Evolutionary conservation across 1,139 yeast genomes (phyloP), one percentile per base, ranked within the genome.

Genomic region (Zygoascus sp.): DNA sequence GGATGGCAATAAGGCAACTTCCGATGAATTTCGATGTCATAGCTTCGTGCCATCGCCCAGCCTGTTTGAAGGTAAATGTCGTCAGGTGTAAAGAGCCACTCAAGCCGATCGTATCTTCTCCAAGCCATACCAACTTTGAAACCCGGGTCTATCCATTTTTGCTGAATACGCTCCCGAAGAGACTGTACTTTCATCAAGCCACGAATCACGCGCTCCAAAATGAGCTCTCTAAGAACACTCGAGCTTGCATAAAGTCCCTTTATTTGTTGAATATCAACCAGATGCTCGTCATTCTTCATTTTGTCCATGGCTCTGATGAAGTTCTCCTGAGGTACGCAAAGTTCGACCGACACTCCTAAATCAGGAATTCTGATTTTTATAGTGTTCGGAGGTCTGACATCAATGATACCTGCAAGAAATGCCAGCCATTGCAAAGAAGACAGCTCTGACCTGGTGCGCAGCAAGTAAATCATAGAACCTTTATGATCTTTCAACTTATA

Each of bases 101-200:
- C 94, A 10, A 87, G 58, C 30, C 89, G 68, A 61, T 87, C 96
- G 59, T 82, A 86, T 43, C 77, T 70, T 51, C 80, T 77, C 73
- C 84, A 78, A 57, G 76, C 83, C 61, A 73, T 75, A 50, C 85
- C 87, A 59, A 56, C 72, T 63, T 63, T 58, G n/a, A 30, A 7
- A 15, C 48, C 51, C 8, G 48, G 49, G 3, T 47, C 52, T 16
- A 40, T 40, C 68, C 70, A 63, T 28, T 60, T 54, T 0, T 46
- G 35, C 5, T 51, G 52, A 8, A 55, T 36, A 5, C 32, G 21
- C 19, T 43, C 40, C 23, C 44, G 43, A 27, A 53, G 13, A 2
- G 50, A 25, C 1, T 63, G 59, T 42, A 64, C 55, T 42, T 59
- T 27, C 41, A 50, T 32, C 42, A 68, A 50, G 35, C 60, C 55